These are phyloP conservation scores for Sclerotinia subarctica DNA, from an alignment of 2,329 filamentous ascomycete genomes.

Conservation along the genomic window DNA sequence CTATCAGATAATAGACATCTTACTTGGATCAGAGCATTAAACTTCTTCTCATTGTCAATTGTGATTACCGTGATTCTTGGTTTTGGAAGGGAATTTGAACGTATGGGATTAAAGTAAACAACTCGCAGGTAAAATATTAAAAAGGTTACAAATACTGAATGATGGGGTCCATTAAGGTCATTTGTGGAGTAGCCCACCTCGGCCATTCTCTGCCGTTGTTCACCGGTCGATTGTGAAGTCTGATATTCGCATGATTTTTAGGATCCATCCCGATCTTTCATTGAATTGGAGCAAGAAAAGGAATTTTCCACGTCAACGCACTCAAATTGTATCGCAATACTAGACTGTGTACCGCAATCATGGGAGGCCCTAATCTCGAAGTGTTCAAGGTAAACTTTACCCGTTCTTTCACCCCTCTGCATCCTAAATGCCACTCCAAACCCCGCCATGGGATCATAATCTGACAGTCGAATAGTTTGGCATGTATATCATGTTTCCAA, in stretches of 20 bases:
- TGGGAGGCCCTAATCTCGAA: conserved; percentile 88
- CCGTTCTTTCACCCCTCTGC: conserved; percentile 13
- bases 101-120: neutral
- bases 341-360: conserved; percentile 38
- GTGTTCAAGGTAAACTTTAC: conserved; percentile 74
- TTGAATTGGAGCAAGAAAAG: neutral
- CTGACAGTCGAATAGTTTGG: conserved; percentile 65
- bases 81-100: neutral
- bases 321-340: neutral
- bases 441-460: conserved; percentile 8
- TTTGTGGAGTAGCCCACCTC: conserved; percentile 6
- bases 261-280: neutral
- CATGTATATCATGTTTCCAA: conserved; percentile 98
- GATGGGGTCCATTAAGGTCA: neutral
- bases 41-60: conserved; percentile 79
- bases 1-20: conserved; percentile 73
- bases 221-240: neutral
- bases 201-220: neutral
- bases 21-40: conserved; percentile 72
- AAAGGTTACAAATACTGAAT: neutral
- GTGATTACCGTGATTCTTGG: conserved; percentile 74
- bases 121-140: neutral
- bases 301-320: neutral
- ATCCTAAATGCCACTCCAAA: conserved; percentile 25
- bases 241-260: conserved; percentile 1